Conservation (phyloP, 2,329 filamentous ascomycete genomes). For the Fonsecaea monophora region DNA sequence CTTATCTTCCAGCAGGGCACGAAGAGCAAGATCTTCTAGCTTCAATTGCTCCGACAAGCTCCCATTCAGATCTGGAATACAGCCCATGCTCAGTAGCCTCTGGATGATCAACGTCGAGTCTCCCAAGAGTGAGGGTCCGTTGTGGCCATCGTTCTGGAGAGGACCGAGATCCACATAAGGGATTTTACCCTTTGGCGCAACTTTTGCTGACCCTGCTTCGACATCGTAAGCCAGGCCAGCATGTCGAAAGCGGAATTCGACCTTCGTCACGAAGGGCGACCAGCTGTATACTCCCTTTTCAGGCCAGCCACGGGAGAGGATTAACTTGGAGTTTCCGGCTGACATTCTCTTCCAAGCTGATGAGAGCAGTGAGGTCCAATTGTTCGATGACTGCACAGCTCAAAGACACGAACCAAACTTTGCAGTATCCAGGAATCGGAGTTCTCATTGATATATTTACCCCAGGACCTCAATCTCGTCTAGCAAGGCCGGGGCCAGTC, state of each 20-base stretch:
- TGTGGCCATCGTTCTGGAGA: conserved; percentile 13
- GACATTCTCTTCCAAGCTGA: conserved; percentile 1
- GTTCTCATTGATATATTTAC: neutral
- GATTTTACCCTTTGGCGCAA: conserved; percentile 65
- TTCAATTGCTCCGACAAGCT: conserved; percentile 49
- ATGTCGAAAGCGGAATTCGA: conserved; percentile 67
- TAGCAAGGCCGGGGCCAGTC: neutral
- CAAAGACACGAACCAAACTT: neutral
- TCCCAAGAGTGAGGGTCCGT: conserved; percentile 45
- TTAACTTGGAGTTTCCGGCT: conserved; percentile 42
- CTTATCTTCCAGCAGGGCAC: conserved; percentile 66
- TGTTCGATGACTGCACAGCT: neutral
- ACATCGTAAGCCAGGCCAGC: conserved; percentile 56
- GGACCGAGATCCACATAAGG: conserved; percentile 59
- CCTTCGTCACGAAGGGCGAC: conserved; percentile 69
- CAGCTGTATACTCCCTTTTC: conserved; percentile 56
- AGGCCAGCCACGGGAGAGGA: conserved; percentile 60
- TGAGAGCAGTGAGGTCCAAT: neutral
- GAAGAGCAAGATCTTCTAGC: conserved; percentile 60
- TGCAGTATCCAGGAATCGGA: neutral
- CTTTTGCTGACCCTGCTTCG: conserved; percentile 53
- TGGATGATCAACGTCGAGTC: conserved; percentile 65
- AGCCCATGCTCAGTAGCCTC: conserved; percentile 50
- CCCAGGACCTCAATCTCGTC: neutral
- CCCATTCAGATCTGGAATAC: conserved; percentile 59